phyloP scores from a whole-genome alignment of 805 yeast genomes.

The Hanseniaspora valbyensis region DNA sequence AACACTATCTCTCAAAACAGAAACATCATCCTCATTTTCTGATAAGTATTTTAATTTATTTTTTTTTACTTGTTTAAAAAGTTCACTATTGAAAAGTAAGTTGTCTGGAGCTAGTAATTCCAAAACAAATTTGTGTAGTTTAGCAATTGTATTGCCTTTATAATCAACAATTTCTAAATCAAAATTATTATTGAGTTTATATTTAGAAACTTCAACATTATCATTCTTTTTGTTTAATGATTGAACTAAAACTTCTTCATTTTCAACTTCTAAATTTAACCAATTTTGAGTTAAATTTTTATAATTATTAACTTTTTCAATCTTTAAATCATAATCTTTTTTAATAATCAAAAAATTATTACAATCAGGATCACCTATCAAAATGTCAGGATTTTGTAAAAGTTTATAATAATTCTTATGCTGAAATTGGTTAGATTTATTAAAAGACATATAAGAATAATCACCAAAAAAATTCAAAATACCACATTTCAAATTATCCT shows the following conservation, averaged over 20 bases:
- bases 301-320: neutral
- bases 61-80: slow-evolving; percentile 14
- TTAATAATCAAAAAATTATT: slow-evolving; percentile 16
- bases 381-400: slow-evolving; percentile 35
- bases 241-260: neutral
- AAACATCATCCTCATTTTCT: neutral
- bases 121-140: slow-evolving; percentile 22
- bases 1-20: slow-evolving; percentile 13
- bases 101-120: slow-evolving; percentile 13
- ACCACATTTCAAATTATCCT: slow-evolving; percentile 7
- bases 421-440: slow-evolving; percentile 40
- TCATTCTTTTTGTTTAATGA: neutral
- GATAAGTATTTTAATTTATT: slow-evolving; percentile 12
- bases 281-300: neutral
- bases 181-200: slow-evolving; percentile 10
- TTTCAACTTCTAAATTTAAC: neutral
- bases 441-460: slow-evolving; percentile 37
- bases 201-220: slow-evolving; percentile 1
- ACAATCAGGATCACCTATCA: slow-evolving; percentile 11
- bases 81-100: slow-evolving; percentile 18
- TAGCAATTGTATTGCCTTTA: slow-evolving; percentile 16
- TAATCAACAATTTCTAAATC: slow-evolving; percentile 21
- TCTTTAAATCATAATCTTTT: neutral
- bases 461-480: slow-evolving; percentile 12
- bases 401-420: slow-evolving; percentile 43